phyloP scores from a whole-genome alignment of 164 flowering plant species.

The Malania oleifera region DNA sequence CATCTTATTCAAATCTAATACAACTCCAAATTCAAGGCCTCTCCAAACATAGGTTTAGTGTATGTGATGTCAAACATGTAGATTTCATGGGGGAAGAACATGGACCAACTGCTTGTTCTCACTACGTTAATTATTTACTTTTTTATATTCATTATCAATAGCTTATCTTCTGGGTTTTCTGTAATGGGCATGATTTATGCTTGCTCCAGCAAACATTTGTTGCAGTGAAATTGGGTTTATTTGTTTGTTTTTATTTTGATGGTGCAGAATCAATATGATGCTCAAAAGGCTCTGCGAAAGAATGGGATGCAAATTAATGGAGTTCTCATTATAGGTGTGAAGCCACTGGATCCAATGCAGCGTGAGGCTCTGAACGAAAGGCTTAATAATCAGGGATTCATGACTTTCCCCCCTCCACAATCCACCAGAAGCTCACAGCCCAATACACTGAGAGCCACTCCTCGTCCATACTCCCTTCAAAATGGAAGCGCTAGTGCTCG shows the following conservation, averaged over 20 bases:
- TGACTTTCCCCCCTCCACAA: conserved; percentile 58
- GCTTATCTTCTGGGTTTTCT: background rate
- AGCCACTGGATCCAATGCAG: conserved; percentile 76
- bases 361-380: conserved; percentile 62
- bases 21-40: too few species aligned
- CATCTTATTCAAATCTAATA: too few species aligned
- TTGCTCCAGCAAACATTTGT: background rate
- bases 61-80: background rate
- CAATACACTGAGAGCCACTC: conserved; percentile 29
- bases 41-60: too few species aligned
- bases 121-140: too few species aligned
- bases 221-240: background rate
- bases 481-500: conserved; percentile 32
- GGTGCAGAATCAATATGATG: conserved; percentile 80
- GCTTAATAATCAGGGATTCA: conserved; percentile 68
- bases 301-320: conserved; percentile 88
- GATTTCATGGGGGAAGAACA: too few species aligned
- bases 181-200: background rate
- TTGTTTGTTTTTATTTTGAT: background rate
- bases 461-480: conserved; percentile 58
- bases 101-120: background rate
- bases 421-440: conserved; percentile 35
- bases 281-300: conserved; percentile 78
- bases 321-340: conserved; percentile 82
- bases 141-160: background rate